Base-by-base conservation (phyloP, 2,329 filamentous ascomycete species). In the Chaetomium globosum region DNA sequence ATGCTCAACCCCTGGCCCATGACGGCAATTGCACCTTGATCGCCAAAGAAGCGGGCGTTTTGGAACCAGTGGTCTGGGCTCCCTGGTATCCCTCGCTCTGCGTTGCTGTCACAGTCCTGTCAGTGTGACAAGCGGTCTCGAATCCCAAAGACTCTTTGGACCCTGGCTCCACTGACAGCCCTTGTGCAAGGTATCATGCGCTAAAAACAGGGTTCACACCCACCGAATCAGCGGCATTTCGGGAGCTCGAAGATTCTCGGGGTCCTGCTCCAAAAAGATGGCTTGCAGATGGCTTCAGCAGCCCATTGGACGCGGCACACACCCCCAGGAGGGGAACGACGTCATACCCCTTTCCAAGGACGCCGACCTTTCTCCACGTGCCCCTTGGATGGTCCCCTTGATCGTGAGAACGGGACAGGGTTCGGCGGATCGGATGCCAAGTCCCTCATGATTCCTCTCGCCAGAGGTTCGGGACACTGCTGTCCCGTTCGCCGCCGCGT, bases 201-300 rank as follows among this genome's bases (percentile, higher is more conserved):
- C 51, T 31, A 66, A 69, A 43, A 67, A 66, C 68, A 71, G 67
- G 67, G 67, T 69, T 68, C 68, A 71, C 66, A 70, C 66, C 66
- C 68, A 65, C 66, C 68, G 65, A 65, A 65, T 61, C 65, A 63
- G 62, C 64, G 63, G 66, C 64, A 59, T 49, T 58, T 66, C 67
- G 69, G 68, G 66, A 59, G 67, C 46, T 53, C 56, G 48, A n/a
- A 68, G 61, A 72, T 69, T 65, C 53, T 67, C 70, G 71, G 70
- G 70, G 70, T 71, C 70, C 68, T 71, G 64, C 69, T 68, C 66
- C 65, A 70, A 66, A 51, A 51, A 58, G 65, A 68, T 70, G 65
- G 69, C 69, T 69, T 71, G 70, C 70, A 71, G 68, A 57, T 58
- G 63, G 57, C 53, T 33, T 55, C 65, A 63, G 62, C 61, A 36